These are phyloP conservation scores for Raphanus sativus DNA, from an alignment of 345 rosid genomes.

Conservation along the genomic window DNA sequence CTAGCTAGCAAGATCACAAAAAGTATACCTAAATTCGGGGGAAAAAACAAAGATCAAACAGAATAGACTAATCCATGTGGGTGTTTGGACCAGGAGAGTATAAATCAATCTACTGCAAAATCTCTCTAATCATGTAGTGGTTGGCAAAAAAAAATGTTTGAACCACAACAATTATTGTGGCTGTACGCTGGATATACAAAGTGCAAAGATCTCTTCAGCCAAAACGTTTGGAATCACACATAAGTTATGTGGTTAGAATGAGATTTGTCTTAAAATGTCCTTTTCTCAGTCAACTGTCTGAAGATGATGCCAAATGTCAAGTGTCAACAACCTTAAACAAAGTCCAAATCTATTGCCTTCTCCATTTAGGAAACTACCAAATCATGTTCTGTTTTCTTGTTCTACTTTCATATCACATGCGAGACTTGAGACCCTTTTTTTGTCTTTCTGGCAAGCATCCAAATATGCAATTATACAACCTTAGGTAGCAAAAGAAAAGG, in stretches of 20 bases:
- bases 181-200: not conserved
- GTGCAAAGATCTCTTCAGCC: not conserved
- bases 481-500: not conserved
- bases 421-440: not conserved
- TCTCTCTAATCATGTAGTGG: not conserved
- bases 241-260: not conserved
- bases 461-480: slow-evolving; percentile 13
- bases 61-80: not conserved
- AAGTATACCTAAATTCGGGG: not conserved
- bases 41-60: too few relatives aligned
- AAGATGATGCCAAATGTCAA: not conserved
- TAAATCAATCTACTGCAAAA: too few relatives aligned
- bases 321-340: not conserved
- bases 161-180: not conserved
- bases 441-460: slow-evolving; percentile 2
- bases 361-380: slow-evolving; percentile 2
- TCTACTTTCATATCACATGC: slow-evolving; percentile 1
- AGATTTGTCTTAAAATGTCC: not conserved
- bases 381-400: not conserved
- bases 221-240: slow-evolving; percentile 11
- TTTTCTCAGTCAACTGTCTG: slow-evolving; percentile 1
- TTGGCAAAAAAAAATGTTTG: not conserved
- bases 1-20: not conserved
- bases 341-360: slow-evolving; percentile 4
- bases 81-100: not conserved